These are phyloP conservation scores for Cryoendolithus antarcticus DNA, from an alignment of 2,329 filamentous ascomycete genomes.

Conservation along the genomic window DNA sequence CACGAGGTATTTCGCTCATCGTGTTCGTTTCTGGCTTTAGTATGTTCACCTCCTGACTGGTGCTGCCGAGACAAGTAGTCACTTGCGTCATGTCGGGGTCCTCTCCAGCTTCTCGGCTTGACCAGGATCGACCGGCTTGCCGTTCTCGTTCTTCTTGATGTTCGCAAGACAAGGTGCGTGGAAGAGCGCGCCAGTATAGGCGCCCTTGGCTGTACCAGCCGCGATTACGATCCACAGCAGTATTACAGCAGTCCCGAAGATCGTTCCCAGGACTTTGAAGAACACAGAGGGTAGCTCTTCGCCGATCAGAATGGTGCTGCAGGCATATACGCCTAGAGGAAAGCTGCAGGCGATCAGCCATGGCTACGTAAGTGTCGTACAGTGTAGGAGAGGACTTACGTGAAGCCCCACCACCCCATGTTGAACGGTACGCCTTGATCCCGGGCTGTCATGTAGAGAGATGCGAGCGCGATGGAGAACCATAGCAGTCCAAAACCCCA, in stretches of 20 bases:
- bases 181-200: constrained; percentile 39
- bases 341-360: constrained; percentile 24
- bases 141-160: constrained; percentile 1
- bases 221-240: constrained; percentile 45
- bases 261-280: constrained; percentile 45
- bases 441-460: constrained; percentile 29
- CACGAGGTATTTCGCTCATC: no score
- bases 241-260: constrained; percentile 40
- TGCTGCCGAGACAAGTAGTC: no score
- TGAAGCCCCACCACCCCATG: constrained; percentile 52
- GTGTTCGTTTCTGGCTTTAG: no score
- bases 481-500: constrained; percentile 46
- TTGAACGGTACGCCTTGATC: constrained; percentile 41
- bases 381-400: not conserved
- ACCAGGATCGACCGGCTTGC: no score
- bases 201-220: constrained; percentile 36
- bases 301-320: constrained; percentile 36
- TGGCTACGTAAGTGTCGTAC: not conserved
- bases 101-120: no score
- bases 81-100: no score
- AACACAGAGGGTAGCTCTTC: constrained; percentile 42
- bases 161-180: constrained; percentile 39
- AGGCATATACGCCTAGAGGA: constrained; percentile 45
- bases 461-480: constrained; percentile 42
- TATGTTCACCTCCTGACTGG: no score